Evolutionary conservation across 1,139 yeast genomes (phyloP), one percentile per base, ranked within the genome.

Genomic region (Pneumocystis murina): DNA sequence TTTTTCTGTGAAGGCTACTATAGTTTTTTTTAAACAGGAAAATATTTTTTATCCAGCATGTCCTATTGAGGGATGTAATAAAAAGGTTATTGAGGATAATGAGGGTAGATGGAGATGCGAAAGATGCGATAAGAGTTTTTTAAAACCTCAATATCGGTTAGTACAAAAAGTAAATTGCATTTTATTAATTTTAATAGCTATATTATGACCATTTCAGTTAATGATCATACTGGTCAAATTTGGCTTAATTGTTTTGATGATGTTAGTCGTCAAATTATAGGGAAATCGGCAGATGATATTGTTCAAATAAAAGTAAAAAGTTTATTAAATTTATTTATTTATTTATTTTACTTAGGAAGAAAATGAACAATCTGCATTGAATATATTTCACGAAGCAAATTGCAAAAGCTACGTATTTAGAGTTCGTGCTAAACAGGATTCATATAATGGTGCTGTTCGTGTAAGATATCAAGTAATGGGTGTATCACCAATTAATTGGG

Each of bases 31-130:
- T 65, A 85, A 84, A 74, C 82, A 86, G 24, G 94, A 87, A 67
- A 85, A 81, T 68, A 83, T 90, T 73, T 83, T 88, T 63, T 92
- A 92, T 72, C 96, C 97, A 14, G 94, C 97, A n/a, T 94, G 98
- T 76, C 76, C 79, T 38, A 64, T 69, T 16, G 83, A 80, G 60
- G 82, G 82, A 59, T 92, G 98, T 78, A 86, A 85, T 73, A 84
- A 90, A 72, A 94, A 94, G 75, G 88, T 90, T 48, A 75, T 85
- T 61, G 86, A 86, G 71, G 70, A 66, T 41, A 62, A 64, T 33
- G 85, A 82, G 64, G 78, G 82, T 57, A 88, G 85, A 73, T 92
- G 96, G 96, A 83, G 95, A 74, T 94, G 99, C 78, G 97, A 90
- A 73, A 86, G 86, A 74, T 91, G 97, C 80, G 86, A 88, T 70